phyloP scores from a whole-genome alignment of 257 asterid species.

The Cinchona pubescens region DNA sequence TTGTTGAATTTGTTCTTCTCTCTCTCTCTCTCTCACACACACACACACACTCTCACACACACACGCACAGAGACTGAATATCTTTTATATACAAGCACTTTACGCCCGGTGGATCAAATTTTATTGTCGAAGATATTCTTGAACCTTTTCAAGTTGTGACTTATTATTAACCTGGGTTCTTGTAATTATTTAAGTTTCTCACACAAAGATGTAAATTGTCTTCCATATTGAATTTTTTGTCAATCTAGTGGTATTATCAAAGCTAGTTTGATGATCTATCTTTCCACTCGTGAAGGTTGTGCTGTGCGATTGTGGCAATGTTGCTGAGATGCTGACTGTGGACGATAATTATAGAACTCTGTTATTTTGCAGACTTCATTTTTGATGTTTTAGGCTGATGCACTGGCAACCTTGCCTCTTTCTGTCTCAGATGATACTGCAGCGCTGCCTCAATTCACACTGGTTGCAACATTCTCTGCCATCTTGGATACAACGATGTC shows the following conservation, averaged over 20 bases:
- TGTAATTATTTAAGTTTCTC: background rate
- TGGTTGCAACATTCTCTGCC: slow-evolving; percentile 62
- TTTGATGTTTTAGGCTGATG: slow-evolving; percentile 1
- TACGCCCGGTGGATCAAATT: background rate
- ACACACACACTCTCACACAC: background rate
- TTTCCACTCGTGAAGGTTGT: background rate
- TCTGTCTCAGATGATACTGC: slow-evolving; percentile 72
- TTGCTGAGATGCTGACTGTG: background rate
- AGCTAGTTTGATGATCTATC: background rate
- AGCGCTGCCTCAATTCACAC: slow-evolving; percentile 43
- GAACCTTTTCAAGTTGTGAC: background rate
- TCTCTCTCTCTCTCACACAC: slow-evolving; percentile 13
- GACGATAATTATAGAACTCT: background rate
- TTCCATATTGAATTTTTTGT: background rate
- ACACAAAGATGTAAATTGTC: background rate
- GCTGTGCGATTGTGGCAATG: background rate
- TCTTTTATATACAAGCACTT: background rate
- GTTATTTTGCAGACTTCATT: slow-evolving; percentile 1
- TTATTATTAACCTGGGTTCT: background rate
- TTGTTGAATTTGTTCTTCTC: slow-evolving; percentile 7
- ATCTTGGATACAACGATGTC: slow-evolving; percentile 76
- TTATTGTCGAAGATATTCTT: background rate
- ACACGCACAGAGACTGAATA: background rate
- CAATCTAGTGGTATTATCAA: background rate
- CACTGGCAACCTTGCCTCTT: slow-evolving; percentile 22